These are phyloP conservation scores for Neoboletus magnificus DNA, from an alignment of 768 basidiomycete genomes.

Conservation along the genomic window DNA sequence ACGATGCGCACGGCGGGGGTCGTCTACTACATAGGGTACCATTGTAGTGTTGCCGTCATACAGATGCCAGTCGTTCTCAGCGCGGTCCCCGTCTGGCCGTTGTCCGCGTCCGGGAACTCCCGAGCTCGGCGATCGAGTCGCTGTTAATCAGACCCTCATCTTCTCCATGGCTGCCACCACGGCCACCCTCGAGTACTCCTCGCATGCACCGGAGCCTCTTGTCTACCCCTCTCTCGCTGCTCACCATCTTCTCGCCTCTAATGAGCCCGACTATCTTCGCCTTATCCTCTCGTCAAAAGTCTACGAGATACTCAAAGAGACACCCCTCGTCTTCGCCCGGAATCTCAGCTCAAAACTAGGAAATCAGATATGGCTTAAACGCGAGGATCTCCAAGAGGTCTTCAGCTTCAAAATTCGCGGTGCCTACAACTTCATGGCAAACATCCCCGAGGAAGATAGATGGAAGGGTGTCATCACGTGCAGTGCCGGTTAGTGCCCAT, in stretches of 20 bases:
- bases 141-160: neutral
- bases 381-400: conserved; percentile 95
- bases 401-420: conserved; percentile 99
- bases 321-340: conserved; percentile 82
- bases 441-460: conserved; percentile 79
- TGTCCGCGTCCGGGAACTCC: conserved; percentile 18
- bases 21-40: neutral
- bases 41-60: neutral
- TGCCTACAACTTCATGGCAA: conserved; percentile 98
- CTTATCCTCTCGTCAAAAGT: conserved; percentile 88
- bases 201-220: conserved; percentile 62
- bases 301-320: conserved; percentile 85
- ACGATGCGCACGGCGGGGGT: neutral
- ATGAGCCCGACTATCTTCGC: conserved; percentile 82
- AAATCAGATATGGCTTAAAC: conserved; percentile 92
- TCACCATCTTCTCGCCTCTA: conserved; percentile 60
- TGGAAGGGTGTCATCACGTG: conserved; percentile 99
- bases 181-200: conserved; percentile 65
- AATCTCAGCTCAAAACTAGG: conserved; percentile 87
- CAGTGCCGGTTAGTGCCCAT: conserved; percentile 89
- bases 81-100: neutral
- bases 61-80: neutral
- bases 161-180: conserved; percentile 29
- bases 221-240: conserved; percentile 63
- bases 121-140: conserved; percentile 7